A percentile compares a stretch with the other conserved stretches of the same genome.
phyloP scores from a whole-genome alignment of 2,329 filamentous ascomycete genomes.

The Sordariomycetes sp. region DNA sequence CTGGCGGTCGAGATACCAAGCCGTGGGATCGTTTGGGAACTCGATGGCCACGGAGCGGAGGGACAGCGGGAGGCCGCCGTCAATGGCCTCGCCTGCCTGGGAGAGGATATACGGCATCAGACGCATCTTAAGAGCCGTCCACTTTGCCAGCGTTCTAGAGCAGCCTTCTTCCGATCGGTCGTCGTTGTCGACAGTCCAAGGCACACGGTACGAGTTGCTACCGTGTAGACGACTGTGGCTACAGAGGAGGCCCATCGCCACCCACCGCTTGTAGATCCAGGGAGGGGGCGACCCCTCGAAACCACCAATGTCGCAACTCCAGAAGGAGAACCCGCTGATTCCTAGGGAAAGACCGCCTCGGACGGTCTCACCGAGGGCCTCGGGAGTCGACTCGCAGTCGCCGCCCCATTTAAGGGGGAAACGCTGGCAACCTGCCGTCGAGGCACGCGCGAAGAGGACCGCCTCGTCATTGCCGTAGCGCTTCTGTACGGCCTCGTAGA shows the following conservation, averaged over 20 bases:
- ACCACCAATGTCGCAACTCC: conserved; percentile 59
- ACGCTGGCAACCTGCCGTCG: conserved; percentile 53
- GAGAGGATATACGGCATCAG: conserved; percentile 38
- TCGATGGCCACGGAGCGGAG: conserved; percentile 56
- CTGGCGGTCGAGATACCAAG: conserved; percentile 55
- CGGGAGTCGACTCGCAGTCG: conserved; percentile 61
- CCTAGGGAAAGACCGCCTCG: conserved; percentile 52
- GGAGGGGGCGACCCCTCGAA: conserved; percentile 56
- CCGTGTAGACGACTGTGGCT: conserved; percentile 60
- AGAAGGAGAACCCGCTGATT: conserved; percentile 52
- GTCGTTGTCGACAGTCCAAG: conserved; percentile 57
- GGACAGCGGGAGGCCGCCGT: conserved; percentile 43
- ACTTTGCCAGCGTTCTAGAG: conserved; percentile 32
- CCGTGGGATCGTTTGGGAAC: conserved; percentile 56
- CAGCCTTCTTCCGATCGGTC: conserved; percentile 40
- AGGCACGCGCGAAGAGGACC: conserved; percentile 52
- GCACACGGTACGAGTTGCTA: conserved; percentile 58
- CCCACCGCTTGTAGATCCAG: conserved; percentile 66
- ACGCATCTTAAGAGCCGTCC: conserved; percentile 34
- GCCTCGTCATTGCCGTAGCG: conserved; percentile 39
- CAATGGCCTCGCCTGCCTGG: conserved; percentile 25
- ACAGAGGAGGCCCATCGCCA: conserved; percentile 60
- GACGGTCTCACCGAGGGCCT: conserved; percentile 59
- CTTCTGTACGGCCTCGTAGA: conserved; percentile 50
- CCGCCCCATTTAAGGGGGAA: conserved; percentile 64